These are phyloP conservation scores for Phyllosticta ampelicida DNA, from an alignment of 2,329 filamentous ascomycete species.

Conservation along the genomic window DNA sequence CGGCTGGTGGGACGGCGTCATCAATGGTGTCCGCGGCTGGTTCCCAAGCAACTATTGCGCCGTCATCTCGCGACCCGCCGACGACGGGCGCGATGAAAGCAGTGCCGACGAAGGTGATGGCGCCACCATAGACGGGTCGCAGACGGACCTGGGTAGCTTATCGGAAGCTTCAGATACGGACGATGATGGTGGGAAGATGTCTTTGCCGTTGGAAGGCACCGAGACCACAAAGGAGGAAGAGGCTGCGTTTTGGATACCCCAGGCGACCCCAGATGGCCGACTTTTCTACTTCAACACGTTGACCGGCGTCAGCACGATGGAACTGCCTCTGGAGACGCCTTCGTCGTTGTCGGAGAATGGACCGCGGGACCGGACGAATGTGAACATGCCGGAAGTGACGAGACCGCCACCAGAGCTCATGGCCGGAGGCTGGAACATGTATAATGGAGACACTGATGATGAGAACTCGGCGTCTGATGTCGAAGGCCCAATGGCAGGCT, in stretches of 20 bases:
- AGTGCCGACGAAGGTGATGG: constrained; percentile 34
- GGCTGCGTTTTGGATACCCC: constrained; percentile 96
- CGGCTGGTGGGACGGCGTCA: constrained; percentile 98
- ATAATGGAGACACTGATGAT: constrained; percentile 80
- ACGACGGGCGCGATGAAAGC: constrained; percentile 49
- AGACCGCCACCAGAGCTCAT: constrained; percentile 84
- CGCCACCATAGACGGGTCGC: constrained; percentile 19
- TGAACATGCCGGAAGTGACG: constrained; percentile 79
- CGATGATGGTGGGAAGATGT: constrained; percentile 31
- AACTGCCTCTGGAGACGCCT: constrained; percentile 86
- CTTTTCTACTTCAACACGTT: constrained; percentile 98
- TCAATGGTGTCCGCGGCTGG: constrained; percentile 94
- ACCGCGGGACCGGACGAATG: constrained; percentile 78
- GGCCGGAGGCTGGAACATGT: constrained; percentile 52
- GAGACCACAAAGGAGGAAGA: constrained; percentile 61
- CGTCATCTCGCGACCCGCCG: constrained; percentile 66
- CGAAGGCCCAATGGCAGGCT: constrained; percentile 66
- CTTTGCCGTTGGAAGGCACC: constrained; percentile 58
- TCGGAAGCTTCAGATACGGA: constrained; percentile 47
- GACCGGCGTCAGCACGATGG: constrained; percentile 89
- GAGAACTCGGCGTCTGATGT: constrained; percentile 72
- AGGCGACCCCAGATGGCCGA: constrained; percentile 85
- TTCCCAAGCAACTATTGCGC: constrained; percentile 99
- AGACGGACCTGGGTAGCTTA: constrained; percentile 55
- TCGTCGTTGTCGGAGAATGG: constrained; percentile 70